Conservation (phyloP, 2,329 filamentous ascomycete species). For the Ceratocystis papillata region DNA sequence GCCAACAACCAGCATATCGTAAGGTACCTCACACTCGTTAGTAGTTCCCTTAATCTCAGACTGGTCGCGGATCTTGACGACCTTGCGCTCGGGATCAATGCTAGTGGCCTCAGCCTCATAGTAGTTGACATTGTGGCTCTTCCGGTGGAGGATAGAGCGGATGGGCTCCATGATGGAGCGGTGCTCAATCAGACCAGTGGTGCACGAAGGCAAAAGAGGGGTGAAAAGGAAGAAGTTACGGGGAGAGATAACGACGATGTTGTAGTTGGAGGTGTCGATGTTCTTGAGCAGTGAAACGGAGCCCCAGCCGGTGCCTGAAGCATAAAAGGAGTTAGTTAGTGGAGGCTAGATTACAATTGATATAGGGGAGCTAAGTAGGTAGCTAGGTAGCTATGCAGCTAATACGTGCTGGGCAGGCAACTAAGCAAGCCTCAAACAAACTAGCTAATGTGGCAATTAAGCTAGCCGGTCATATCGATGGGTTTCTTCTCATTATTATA, state of each 20-base stretch:
- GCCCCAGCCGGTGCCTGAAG: conserved; percentile 81
- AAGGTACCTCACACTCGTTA: conserved; percentile 77
- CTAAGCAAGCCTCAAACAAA: too few species aligned
- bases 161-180: conserved; percentile 99
- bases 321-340: neutral
- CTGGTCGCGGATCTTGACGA: conserved; percentile 81
- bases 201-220: conserved; percentile 91
- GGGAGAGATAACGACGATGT: conserved; percentile 92
- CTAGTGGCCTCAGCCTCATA: conserved; percentile 97
- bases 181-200: conserved; percentile 94
- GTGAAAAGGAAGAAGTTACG: conserved; percentile 99
- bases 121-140: conserved; percentile 86
- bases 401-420: too few species aligned
- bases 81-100: conserved; percentile 83
- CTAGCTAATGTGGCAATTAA: too few species aligned
- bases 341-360: conserved; percentile 20
- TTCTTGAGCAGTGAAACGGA: conserved; percentile 96
- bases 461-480: neutral
- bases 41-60: conserved; percentile 83
- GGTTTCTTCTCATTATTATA: neutral
- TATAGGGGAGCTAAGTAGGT: conserved; percentile 21
- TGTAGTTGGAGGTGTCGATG: conserved; percentile 98
- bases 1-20: conserved; percentile 95
- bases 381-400: too few species aligned
- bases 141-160: conserved; percentile 88